A percentile compares a stretch with the other conserved stretches of the same genome.
These are phyloP conservation scores for Ulota crispa DNA, from an alignment of 225 moss, liverwort and hornwort genomes.

Conservation along the genomic window DNA sequence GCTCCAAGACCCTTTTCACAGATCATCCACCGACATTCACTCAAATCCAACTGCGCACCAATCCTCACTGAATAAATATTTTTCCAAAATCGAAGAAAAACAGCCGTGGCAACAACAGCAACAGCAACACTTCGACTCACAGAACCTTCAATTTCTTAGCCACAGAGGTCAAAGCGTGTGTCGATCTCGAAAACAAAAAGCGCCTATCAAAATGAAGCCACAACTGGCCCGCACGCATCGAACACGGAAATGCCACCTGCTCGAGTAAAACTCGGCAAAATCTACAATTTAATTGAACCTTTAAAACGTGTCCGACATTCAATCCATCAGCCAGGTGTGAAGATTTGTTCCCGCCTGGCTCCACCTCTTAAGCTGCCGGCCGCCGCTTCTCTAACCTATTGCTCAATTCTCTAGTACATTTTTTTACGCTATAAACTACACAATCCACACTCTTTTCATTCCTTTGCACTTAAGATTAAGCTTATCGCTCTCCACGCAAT, in stretches of 20 bases:
- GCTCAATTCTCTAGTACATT: not conserved
- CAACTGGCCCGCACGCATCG: not conserved
- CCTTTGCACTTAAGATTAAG: not conserved
- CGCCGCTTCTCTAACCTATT: not conserved
- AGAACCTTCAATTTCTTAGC: not conserved
- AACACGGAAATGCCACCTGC: conserved; percentile 26
- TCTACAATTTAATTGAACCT: conserved; percentile 10
- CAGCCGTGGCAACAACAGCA: not conserved
- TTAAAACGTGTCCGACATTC: conserved; percentile 16
- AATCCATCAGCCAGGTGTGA: not conserved
- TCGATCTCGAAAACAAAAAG: not conserved
- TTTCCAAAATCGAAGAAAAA: not conserved
- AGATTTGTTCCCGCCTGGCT: not conserved
- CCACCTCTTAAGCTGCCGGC: conserved; percentile 36
- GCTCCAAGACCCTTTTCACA: not conserved
- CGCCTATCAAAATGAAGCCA: not conserved
- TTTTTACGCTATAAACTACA: conserved; percentile 1
- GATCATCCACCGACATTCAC: not conserved
- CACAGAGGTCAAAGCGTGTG: conserved; percentile 4
- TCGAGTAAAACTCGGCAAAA: not conserved
- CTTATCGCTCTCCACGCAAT: not conserved
- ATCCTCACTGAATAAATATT: not conserved
- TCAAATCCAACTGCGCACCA: not conserved
- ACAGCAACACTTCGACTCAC: not conserved
- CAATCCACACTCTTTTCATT: not conserved